A percentile compares a stretch with the other conserved stretches of the same genome.
phyloP scores from a whole-genome alignment of 2,329 filamentous ascomycete species.

The Chaetomiaceae sp. region DNA sequence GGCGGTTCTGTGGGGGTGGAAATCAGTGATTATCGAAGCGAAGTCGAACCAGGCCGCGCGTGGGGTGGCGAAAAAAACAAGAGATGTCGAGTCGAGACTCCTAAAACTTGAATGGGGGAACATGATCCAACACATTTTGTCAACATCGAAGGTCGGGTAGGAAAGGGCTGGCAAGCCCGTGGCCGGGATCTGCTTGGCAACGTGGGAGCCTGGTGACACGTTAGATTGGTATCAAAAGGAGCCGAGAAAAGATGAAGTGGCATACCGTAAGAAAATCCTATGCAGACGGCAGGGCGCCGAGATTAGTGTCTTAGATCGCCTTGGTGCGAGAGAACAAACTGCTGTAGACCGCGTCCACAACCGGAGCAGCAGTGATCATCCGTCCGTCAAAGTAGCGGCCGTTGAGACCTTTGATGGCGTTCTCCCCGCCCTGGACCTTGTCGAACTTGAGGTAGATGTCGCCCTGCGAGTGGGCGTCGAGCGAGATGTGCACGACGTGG shows the following conservation, averaged over 20 bases:
- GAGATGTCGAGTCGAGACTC: too few relatives aligned
- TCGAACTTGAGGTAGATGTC: conserved; percentile 99
- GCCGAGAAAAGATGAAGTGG: too few relatives aligned
- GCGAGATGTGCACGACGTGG: conserved; percentile 91
- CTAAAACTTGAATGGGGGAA: not conserved
- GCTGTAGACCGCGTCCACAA: conserved; percentile 98
- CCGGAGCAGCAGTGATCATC: conserved; percentile 89
- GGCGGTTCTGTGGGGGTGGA: not conserved
- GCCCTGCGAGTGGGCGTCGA: conserved; percentile 89
- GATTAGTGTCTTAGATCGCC: conserved; percentile 66
- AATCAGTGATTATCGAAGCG: conserved; percentile 3
- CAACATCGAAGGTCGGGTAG: not conserved
- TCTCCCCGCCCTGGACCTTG: conserved; percentile 89
- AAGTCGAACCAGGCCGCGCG: too few relatives aligned
- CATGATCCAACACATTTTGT: conserved; percentile 9
- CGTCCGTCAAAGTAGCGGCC: conserved; percentile 91
- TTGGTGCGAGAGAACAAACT: conserved; percentile 86
- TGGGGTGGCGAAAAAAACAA: not conserved
- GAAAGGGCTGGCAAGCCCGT: not conserved
- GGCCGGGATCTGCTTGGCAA: not conserved
- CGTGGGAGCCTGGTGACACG: not conserved
- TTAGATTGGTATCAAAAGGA: not conserved
- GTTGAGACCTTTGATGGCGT: conserved; percentile 96
- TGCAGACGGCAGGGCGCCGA: conserved; percentile 37
- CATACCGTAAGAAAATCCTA: conserved; percentile 40